phyloP scores from a whole-genome alignment of 73 alveolate species.

The Paramecium bursaria region DNA sequence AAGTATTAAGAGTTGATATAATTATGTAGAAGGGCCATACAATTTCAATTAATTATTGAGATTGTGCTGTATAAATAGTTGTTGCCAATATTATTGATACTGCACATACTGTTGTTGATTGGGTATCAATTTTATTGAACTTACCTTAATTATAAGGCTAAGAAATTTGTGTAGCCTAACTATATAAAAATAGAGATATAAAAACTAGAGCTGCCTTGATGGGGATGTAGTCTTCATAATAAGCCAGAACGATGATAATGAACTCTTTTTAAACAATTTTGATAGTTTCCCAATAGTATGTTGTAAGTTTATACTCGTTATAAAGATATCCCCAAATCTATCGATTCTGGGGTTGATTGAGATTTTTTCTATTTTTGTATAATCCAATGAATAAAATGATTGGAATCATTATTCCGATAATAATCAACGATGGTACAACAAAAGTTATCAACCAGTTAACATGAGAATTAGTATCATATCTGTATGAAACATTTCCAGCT shows the following conservation, averaged over 20 bases:
- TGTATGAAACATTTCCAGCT: conserved; percentile 32
- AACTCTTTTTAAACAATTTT: conserved; percentile 15
- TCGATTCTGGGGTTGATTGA: not conserved
- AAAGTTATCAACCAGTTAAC: conserved; percentile 11
- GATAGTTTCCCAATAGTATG: conserved; percentile 32
- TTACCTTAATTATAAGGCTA: conserved; percentile 24
- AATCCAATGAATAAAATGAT: not conserved
- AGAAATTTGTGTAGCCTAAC: not conserved
- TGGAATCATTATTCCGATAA: not conserved
- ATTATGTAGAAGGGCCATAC: conserved; percentile 43
- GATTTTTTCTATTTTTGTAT: not conserved
- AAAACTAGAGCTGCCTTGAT: conserved; percentile 40
- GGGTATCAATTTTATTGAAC: not conserved
- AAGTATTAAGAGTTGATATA: not conserved
- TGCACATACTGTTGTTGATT: conserved; percentile 38
- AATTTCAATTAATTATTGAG: not conserved
- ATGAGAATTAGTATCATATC: conserved; percentile 39
- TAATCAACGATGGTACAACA: not conserved
- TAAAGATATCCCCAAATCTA: conserved; percentile 34
- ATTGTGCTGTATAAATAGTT: conserved; percentile 6
- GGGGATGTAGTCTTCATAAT: conserved; percentile 36
- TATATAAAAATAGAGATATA: conserved; percentile 15
- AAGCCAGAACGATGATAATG: conserved; percentile 11
- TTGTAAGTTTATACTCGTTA: conserved; percentile 17
- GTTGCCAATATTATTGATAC: conserved; percentile 21